Evolutionary conservation across 345 rosid species (phyloP), one percentile per base, ranked within the genome.

Genomic region (Eutrema japonicum): DNA sequence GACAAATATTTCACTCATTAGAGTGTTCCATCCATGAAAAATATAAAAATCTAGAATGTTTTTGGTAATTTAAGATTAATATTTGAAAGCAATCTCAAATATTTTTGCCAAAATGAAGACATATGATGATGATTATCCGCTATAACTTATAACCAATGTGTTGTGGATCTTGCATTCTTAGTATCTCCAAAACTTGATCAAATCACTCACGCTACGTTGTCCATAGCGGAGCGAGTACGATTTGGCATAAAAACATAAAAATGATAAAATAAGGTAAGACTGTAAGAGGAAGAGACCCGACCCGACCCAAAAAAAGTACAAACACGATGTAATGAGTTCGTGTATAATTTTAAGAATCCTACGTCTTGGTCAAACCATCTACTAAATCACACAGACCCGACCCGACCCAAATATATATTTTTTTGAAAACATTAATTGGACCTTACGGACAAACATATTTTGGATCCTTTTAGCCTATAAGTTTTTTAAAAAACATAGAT

Each of bases 1-100:
- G 46, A 50, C n/a, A 53, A n/a, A 74, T 50, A 40, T 50, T 73
- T 56, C 52, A 65, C 51, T 66, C 71, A 18, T 29, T 6, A 29
- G n/a, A 35, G 61, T 32, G 54, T 41, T 42, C 18, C 58, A 54
- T 64, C 49, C 62, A 54, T 43, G 51, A n/a, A 11, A 40, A 3
- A 13, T 33, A 41, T 58, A 27, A 7, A 74, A 74, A 49, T 50
- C 40, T 42, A 10, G 2, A 62, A 12, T 74, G 45, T 49, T 66
- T 65, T 22, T 47, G 45, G 46, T 57, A 58, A 38, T 27, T 32
- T 66, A 48, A 57, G 71, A 45, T 46, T 36, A 53, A 53, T 7
- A 26, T 53, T 33, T 35, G 37, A 35, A 51, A 72, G 13, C 38
- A 35, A 58, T 32, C 46, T 54, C 64, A 53, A 22, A 42, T 63